Evolutionary conservation across 257 asterid genomes (phyloP), one percentile per base, ranked within the genome.

Genomic region (Capsicum chinense): DNA sequence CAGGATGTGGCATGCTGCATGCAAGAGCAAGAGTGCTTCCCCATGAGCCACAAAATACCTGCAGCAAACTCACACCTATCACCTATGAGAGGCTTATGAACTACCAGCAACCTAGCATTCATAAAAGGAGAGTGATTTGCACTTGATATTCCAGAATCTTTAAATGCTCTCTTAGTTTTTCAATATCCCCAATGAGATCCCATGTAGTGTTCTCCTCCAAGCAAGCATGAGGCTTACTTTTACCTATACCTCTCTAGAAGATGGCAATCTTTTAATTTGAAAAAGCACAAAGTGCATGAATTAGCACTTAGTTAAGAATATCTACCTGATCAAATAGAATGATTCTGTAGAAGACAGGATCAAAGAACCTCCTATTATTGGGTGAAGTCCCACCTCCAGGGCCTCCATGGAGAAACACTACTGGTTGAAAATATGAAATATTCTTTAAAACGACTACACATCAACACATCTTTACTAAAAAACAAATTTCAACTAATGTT

Each of bases 21-120:
- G 98, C 93, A 70, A 96, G 95, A 86, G 98, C 90, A 44, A 96
- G 98, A 42, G 99, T 96, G 92, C 99, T 96, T 82, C 99, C 98
- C 99, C 99, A 96, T 76, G 99, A 96, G 87, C 98, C 99, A 84
- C 99, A 98, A 64, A 96, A 96, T 13, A 96, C 98, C 99, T 97
- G 91, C 87, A 21, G 21, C 0, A 89, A 87, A 84, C 78, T 78
- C 83, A 89, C 58, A 47, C 42, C 42, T 37, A 37, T 37, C 42
- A 44, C 59, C 74, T 57, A 86, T 86, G 83, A 86, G 79, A 85
- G 83, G 63, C 84, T 60, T 54, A 70, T 42, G 84, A 82, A 81
- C 80, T 42, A 85, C 79, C 48, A 64, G 63, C 33, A 17, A 26
- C 79, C 56, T 81, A 85, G 81, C 67, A 54, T 44, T 9, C 44